Evolutionary conservation across 768 basidiomycete genomes (phyloP).

Genomic region (Rhizopogon vulgaris): DNA sequence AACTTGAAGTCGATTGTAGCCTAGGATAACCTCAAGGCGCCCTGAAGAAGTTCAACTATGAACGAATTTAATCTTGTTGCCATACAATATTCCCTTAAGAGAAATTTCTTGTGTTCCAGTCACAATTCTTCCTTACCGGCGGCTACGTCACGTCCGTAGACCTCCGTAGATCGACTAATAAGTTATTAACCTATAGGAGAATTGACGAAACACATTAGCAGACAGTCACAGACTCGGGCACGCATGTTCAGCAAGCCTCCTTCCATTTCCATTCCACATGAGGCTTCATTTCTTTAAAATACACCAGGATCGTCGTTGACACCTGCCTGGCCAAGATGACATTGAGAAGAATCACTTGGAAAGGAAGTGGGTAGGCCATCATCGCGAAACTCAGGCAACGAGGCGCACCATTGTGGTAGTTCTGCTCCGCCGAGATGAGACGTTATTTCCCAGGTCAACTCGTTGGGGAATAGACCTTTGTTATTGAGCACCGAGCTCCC

Average conservation of each 20-base stretch:
- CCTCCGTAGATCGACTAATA: background rate
- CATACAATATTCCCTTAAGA: background rate
- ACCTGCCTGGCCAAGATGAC: slow-evolving; percentile 7
- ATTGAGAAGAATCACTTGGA: slow-evolving; percentile 6
- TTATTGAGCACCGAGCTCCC: slow-evolving; percentile 4
- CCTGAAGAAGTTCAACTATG: slow-evolving; percentile 2
- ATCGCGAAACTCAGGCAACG: slow-evolving; percentile 11
- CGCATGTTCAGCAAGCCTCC: background rate
- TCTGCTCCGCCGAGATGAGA: slow-evolving; percentile 20
- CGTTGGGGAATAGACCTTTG: slow-evolving; percentile 6
- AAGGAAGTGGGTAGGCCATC: slow-evolving; percentile 16
- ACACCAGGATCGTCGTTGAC: slow-evolving; percentile 15
- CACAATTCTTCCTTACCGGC: background rate
- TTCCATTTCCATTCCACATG: background rate
- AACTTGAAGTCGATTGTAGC: background rate
- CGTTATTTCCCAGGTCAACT: slow-evolving; percentile 1
- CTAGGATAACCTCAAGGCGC: background rate
- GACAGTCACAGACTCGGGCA: background rate
- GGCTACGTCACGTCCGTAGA: background rate
- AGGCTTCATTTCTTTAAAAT: background rate
- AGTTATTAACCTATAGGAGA: background rate
- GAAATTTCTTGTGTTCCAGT: background rate
- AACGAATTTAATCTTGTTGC: slow-evolving; percentile 3
- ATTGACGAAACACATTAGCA: background rate
- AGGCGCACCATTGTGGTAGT: slow-evolving; percentile 17